These are phyloP conservation scores for Rhodotorula kratochvilovae DNA, from an alignment of 768 basidiomycete genomes.

Conservation along the genomic window DNA sequence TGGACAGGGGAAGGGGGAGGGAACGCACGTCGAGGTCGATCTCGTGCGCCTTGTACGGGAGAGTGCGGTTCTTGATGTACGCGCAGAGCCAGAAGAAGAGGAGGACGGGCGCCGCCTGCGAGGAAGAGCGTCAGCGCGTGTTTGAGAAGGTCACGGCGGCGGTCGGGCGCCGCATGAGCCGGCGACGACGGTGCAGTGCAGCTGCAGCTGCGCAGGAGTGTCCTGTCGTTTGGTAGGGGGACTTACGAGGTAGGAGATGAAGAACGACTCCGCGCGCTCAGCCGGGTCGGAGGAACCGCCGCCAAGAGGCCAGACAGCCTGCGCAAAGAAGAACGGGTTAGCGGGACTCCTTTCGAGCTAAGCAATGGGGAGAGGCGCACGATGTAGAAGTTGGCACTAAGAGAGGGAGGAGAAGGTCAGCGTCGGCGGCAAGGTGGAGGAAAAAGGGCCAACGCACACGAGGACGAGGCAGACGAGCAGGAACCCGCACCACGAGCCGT, in stretches of 20 bases:
- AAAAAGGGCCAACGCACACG: conserved; percentile 21
- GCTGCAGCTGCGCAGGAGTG: too few species aligned
- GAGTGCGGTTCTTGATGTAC: conserved; percentile 37
- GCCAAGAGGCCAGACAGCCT: conserved; percentile 31
- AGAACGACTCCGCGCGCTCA: conserved; percentile 29
- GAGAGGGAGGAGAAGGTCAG: neutral
- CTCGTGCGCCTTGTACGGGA: conserved; percentile 35
- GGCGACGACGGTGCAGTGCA: too few species aligned
- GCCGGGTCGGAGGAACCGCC: conserved; percentile 1
- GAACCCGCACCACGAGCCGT: conserved; percentile 36
- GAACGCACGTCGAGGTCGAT: conserved; percentile 40
- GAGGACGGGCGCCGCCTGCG: conserved; percentile 28
- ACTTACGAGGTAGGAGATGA: conserved; percentile 28
- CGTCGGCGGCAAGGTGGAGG: too few species aligned
- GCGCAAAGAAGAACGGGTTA: neutral
- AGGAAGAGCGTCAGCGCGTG: neutral
- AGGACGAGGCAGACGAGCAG: conserved; percentile 39
- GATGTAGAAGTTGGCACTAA: neutral
- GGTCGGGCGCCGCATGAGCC: too few species aligned
- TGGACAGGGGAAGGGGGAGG: neutral
- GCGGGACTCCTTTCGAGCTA: neutral
- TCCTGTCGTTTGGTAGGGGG: too few species aligned
- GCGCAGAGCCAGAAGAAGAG: conserved; percentile 39
- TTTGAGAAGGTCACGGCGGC: neutral
- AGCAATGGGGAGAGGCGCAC: neutral